A percentile compares a stretch with the other conserved stretches of the same genome.
Evolutionary conservation across 805 yeast genomes (phyloP).

Genomic region (Suhomyces xylopsoci): DNA sequence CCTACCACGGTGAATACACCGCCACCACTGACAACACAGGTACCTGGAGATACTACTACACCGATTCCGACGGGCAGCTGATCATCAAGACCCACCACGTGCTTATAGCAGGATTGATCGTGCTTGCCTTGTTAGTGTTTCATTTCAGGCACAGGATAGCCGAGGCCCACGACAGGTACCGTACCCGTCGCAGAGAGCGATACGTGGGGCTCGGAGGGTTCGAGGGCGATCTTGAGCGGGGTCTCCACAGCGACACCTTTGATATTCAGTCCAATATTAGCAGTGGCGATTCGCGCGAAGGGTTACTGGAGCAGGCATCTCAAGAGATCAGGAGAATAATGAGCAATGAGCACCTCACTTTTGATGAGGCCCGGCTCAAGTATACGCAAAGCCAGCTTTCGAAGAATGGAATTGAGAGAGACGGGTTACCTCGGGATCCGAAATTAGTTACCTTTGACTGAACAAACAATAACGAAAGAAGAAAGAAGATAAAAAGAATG

Average conservation of each 20-base stretch:
- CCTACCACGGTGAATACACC: background rate
- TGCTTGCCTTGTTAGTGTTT: constrained; percentile 20
- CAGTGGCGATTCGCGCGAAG: constrained; percentile 55
- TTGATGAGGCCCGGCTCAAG: constrained; percentile 66
- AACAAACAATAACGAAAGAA: background rate
- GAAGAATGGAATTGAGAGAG: constrained; percentile 14
- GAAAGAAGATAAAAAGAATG: background rate
- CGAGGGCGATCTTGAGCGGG: constrained; percentile 48
- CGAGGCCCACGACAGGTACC: constrained; percentile 24
- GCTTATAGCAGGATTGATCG: constrained; percentile 13
- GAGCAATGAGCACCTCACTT: constrained; percentile 47
- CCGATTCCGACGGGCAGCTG: constrained; percentile 1
- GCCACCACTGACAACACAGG: background rate
- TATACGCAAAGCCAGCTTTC: constrained; percentile 47
- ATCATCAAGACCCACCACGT: constrained; percentile 12
- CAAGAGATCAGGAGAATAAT: constrained; percentile 50
- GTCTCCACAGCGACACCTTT: constrained; percentile 58
- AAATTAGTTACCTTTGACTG: constrained; percentile 17
- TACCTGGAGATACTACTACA: background rate
- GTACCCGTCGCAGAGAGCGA: constrained; percentile 23
- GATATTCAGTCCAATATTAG: constrained; percentile 44
- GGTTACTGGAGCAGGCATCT: constrained; percentile 57
- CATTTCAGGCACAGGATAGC: constrained; percentile 32
- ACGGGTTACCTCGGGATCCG: constrained; percentile 20
- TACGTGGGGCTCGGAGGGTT: constrained; percentile 29